Percentiles rank a stretch among this genome's conserved stretches.
These are phyloP conservation scores for Sugiyamaella chiloensis DNA, from an alignment of 805 yeast genomes.

Conservation along the genomic window DNA sequence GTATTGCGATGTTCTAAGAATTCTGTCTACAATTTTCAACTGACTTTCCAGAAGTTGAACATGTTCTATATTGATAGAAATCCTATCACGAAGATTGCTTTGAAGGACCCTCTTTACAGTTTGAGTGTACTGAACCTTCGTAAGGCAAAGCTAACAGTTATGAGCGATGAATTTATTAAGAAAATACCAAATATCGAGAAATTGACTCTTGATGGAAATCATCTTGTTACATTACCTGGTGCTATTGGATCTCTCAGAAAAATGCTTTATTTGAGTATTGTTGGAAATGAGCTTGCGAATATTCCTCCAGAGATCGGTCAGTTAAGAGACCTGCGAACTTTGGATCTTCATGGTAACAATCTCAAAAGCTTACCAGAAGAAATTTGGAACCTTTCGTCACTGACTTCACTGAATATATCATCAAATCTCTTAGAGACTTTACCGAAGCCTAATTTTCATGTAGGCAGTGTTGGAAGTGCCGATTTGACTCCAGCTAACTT, in stretches of 20 bases:
- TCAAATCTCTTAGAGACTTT: conserved; percentile 64
- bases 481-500: conserved; percentile 7
- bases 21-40: conserved; percentile 65
- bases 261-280: conserved; percentile 64
- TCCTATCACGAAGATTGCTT: conserved; percentile 70
- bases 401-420: conserved; percentile 63
- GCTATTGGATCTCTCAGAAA: conserved; percentile 58
- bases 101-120: conserved; percentile 51
- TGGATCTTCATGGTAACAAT: conserved; percentile 85
- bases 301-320: conserved; percentile 66
- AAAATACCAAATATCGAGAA: conserved; percentile 66
- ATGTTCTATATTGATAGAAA: conserved; percentile 74
- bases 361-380: conserved; percentile 64
- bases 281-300: conserved; percentile 67
- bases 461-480: conserved; percentile 24
- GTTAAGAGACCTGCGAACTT: conserved; percentile 54
- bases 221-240: conserved; percentile 69
- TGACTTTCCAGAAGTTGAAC: conserved; percentile 58
- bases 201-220: conserved; percentile 75
- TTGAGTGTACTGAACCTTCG: conserved; percentile 72
- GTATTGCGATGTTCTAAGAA: conserved; percentile 74
- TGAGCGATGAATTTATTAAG: conserved; percentile 61
- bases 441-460: conserved; percentile 40
- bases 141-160: conserved; percentile 75
- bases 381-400: conserved; percentile 58